Base-by-base conservation (phyloP, 176 grass and related monocot species). In the Bonia amplexicaulis region DNA sequence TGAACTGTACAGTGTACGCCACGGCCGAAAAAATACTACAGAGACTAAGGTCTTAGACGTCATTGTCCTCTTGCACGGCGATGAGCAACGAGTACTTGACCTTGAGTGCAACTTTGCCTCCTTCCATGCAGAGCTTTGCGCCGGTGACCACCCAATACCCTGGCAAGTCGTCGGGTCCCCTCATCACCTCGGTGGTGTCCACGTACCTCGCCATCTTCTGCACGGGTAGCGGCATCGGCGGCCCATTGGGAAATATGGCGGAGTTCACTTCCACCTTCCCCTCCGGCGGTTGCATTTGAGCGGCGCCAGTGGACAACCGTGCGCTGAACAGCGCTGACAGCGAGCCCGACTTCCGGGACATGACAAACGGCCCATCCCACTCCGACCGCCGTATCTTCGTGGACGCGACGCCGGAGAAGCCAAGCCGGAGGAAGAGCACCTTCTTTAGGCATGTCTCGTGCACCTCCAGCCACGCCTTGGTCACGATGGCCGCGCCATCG, bases 101-200 rank as follows among this genome's bases (percentile, higher is more conserved):
- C 79, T 91, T 94, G 39, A 94, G 88, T 40, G 84, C 74, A 17
- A 97, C 82, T 75, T 93, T 94, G 60, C 90, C 90, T 78, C 88
- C 86, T 7, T 97, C 92, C 20, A 92, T 47, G 57, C 90, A 94
- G 25, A 97, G 86, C 82, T 94, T 97, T 2, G 90, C 95, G 71
- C 95, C 95, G 6, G 95, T 94, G 46, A 94, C 87, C 59, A 97
- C 92, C 95, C 95, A 97, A 35, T 94, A 94, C 31, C 95, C 95
- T 81, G 95, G 92, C 79, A 91, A 69, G 40, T 97, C 90, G 65
- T 89, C 95, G 23, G 95, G 87, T 0, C 95, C 95, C 70, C 92
- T 89, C 17, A 19, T 84, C 71, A 93, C 85, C 85, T 97, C 95
- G 2, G 84, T 88, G 5, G 90, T 97, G 55, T 97, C 92, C 12